Evolutionary conservation across 2,329 filamentous ascomycete genomes (phyloP), one percentile per base, ranked within the genome.

Genomic region (Cytospora chrysosperma): DNA sequence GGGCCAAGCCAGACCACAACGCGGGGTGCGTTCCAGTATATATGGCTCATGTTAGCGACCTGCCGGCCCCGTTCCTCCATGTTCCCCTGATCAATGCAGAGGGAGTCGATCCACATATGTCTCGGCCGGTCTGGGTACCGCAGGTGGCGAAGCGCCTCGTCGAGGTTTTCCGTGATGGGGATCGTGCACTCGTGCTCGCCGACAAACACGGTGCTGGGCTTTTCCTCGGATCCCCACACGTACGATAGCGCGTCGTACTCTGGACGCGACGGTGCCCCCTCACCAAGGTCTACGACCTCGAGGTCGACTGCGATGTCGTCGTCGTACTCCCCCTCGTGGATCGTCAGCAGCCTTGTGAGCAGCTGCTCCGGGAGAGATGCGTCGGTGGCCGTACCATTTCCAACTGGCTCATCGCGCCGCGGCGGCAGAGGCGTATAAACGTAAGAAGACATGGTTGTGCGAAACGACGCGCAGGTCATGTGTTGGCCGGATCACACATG

Each of bases 1-100:
- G 43, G 56, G 13, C 56, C 56, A 12, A 59, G 56, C 56, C 56
- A 59, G 6, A 59, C 56, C 21, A 59, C 28, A 15, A 59, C 56
- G n/a, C 43, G 28, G 12, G 56, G 30, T 34, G 56, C 43, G 19
- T 19, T 21, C 47, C n/a, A 43, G 27, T 26, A 59, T 12, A 59
- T 50, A 3, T 51, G 40, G 40, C 56, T 30, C 56, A 59, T 59
- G 19, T 50, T 9, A 17, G 56, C 27, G 43, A 59, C 56, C 28
- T 59, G 56, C 3, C 32, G 27, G 28, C 56, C 24, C 3, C 32
- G 49, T 34, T 59, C 56, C 13, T 21, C 27, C 6, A 15, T 12
- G 24, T 51, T 59, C 27, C 27, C 49, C 28, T 59, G 56, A 26
- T 59, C 56, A 19, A 59, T 59, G n/a, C 56, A 59, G n/a, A 59